Conservation (phyloP, 225 moss, liverwort and hornwort genomes). For the Lunularia cruciata region DNA sequence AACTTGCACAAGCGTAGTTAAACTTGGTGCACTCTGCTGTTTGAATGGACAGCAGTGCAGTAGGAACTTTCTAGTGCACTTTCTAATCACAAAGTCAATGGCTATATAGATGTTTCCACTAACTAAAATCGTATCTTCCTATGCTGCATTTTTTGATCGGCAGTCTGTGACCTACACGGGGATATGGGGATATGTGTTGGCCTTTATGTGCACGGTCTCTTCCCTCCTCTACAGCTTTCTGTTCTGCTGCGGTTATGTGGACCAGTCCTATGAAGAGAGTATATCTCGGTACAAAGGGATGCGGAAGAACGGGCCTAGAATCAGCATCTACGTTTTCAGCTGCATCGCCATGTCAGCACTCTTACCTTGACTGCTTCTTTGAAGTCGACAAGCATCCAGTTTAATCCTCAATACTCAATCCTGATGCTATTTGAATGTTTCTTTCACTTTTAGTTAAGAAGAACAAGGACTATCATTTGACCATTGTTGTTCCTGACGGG, state of each 20-base stretch:
- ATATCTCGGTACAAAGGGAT: constrained; percentile 25
- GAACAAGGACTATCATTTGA: background rate
- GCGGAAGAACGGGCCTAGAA: constrained; percentile 16
- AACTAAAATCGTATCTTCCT: background rate
- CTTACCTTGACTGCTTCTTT: background rate
- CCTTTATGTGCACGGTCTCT: constrained; percentile 24
- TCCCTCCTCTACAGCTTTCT: constrained; percentile 31
- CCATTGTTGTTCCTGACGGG: too few species aligned
- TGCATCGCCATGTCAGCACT: constrained; percentile 42
- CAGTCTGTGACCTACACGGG: constrained; percentile 56
- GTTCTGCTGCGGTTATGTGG: constrained; percentile 35
- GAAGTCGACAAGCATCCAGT: too few species aligned
- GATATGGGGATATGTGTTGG: constrained; percentile 49
- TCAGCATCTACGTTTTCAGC: constrained; percentile 35
- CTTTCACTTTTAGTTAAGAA: too few species aligned
- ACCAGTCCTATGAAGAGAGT: constrained; percentile 17
- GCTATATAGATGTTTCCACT: too few species aligned
- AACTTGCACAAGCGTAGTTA: too few species aligned
- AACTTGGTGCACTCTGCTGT: too few species aligned
- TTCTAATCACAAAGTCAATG: too few species aligned
- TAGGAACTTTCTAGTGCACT: too few species aligned
- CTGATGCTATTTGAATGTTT: too few species aligned
- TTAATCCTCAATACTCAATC: too few species aligned
- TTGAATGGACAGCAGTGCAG: too few species aligned
- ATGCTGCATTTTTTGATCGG: constrained; percentile 18